Evolutionary conservation across 2,329 filamentous ascomycete genomes (phyloP).

Genomic region (Epicoccum nigrum): DNA sequence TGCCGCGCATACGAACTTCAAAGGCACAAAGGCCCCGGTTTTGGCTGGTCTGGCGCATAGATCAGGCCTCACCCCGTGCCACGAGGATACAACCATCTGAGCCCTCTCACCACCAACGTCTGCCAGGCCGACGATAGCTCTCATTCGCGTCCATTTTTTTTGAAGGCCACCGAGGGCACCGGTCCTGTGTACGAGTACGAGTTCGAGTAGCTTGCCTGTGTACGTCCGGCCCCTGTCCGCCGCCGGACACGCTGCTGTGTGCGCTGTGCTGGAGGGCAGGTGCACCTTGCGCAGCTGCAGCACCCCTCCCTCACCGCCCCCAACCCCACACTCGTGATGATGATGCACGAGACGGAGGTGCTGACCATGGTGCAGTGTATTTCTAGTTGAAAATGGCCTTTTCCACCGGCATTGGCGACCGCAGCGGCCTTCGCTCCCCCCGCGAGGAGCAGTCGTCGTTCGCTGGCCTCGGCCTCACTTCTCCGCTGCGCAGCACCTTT

Average conservation of each 20-base stretch:
- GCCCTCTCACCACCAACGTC: constrained; percentile 22
- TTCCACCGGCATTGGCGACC: constrained; percentile 65
- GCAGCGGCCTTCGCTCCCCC: constrained; percentile 79
- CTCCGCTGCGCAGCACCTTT: constrained; percentile 69
- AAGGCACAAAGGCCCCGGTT: no score
- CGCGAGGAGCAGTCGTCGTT: constrained; percentile 74
- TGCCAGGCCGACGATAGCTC: constrained; percentile 16
- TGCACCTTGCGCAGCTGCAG: constrained; percentile 21
- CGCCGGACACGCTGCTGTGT: constrained; percentile 9
- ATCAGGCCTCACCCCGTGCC: constrained; percentile 20
- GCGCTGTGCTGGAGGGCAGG: constrained; percentile 13
- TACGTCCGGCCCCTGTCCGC: constrained; percentile 33
- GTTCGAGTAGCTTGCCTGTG: constrained; percentile 19
- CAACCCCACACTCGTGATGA: constrained; percentile 39
- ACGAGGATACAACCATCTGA: constrained; percentile 14
- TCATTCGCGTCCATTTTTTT: constrained; percentile 14
- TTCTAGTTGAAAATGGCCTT: constrained; percentile 64
- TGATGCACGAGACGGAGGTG: constrained; percentile 22
- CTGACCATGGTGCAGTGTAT: constrained; percentile 47
- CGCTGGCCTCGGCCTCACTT: constrained; percentile 67
- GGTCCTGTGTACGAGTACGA: constrained; percentile 35
- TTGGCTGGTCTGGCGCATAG: constrained; percentile 18
- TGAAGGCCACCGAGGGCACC: constrained; percentile 32
- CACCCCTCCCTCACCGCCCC: constrained; percentile 43
- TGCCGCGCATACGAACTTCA: constrained; percentile 17